These are phyloP conservation scores for Thelonectria olida DNA, from an alignment of 2,329 filamentous ascomycete genomes.

Conservation along the genomic window DNA sequence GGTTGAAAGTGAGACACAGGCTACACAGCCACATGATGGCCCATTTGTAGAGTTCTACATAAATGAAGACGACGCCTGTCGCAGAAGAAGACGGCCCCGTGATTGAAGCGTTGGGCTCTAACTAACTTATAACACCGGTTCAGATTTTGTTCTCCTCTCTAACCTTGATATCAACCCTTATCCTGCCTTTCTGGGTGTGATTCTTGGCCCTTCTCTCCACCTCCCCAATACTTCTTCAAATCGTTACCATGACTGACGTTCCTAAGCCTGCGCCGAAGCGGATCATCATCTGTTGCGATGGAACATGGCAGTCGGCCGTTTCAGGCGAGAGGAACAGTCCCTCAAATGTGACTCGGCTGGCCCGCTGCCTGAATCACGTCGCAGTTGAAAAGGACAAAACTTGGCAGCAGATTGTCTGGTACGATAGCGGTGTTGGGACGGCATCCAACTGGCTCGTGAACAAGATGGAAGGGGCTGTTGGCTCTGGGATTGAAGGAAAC, in stretches of 20 bases:
- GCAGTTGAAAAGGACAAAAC: constrained; percentile 38
- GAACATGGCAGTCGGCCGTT: constrained; percentile 45
- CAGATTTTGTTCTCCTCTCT: background rate
- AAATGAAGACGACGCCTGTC: background rate
- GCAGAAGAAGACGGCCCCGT: no score
- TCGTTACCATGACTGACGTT: background rate
- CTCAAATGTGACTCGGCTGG: constrained; percentile 47
- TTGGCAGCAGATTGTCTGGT: constrained; percentile 49
- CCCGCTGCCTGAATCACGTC: constrained; percentile 39
- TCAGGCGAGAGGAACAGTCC: constrained; percentile 39
- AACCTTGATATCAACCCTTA: background rate
- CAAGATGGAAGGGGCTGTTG: constrained; percentile 29
- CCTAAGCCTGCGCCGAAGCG: constrained; percentile 29
- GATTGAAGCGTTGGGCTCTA: no score
- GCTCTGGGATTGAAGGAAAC: constrained; percentile 41
- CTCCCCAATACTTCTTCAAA: no score
- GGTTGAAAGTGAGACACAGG: background rate
- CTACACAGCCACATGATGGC: background rate
- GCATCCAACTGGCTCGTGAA: constrained; percentile 13
- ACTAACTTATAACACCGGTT: no score
- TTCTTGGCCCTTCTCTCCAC: background rate
- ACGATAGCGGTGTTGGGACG: constrained; percentile 48
- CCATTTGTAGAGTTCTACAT: background rate
- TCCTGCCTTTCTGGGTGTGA: background rate
- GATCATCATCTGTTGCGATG: constrained; percentile 49